phyloP scores from a whole-genome alignment of 441 rosid species.

The Erodium moschatum region DNA sequence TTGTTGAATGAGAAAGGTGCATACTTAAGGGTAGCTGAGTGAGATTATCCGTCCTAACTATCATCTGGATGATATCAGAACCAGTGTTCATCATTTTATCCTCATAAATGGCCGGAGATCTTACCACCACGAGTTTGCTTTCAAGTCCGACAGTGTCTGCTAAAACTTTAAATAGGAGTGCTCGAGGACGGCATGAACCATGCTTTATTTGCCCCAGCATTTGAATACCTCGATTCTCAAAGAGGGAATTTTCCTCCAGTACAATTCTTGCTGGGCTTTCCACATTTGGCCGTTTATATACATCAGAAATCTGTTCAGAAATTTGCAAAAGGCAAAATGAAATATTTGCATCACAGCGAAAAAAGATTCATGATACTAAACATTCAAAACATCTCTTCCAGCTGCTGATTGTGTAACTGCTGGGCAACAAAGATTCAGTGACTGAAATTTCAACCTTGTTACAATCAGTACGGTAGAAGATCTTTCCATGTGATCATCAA shows the following conservation, averaged over 20 bases:
- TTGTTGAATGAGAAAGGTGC: too few relatives aligned
- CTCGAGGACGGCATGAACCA: conserved; percentile 93
- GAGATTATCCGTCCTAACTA: neutral
- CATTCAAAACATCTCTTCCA: conserved; percentile 7
- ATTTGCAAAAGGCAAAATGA: conserved; percentile 15
- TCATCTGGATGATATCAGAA: neutral
- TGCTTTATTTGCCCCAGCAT: conserved; percentile 88
- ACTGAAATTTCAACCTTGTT: conserved; percentile 1
- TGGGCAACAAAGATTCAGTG: conserved; percentile 4
- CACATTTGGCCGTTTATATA: conserved; percentile 67
- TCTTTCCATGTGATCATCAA: neutral
- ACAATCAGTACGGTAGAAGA: neutral
- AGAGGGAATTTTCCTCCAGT: conserved; percentile 59
- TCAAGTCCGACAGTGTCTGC: conserved; percentile 95
- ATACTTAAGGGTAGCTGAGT: too few relatives aligned
- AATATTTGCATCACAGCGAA: conserved; percentile 11
- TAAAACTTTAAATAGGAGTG: conserved; percentile 84
- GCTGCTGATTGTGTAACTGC: neutral
- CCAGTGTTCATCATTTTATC: conserved; percentile 6
- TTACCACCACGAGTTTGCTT: conserved; percentile 93
- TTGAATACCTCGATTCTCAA: conserved; percentile 70
- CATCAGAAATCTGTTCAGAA: conserved; percentile 66
- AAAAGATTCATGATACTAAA: neutral
- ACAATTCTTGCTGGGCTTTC: conserved; percentile 86
- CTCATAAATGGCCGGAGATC: conserved; percentile 22